A percentile compares a stretch with the other conserved stretches of the same genome.
Conservation (phyloP, 78 protist genomes). For the Blattamonas nauphoetae region DNA sequence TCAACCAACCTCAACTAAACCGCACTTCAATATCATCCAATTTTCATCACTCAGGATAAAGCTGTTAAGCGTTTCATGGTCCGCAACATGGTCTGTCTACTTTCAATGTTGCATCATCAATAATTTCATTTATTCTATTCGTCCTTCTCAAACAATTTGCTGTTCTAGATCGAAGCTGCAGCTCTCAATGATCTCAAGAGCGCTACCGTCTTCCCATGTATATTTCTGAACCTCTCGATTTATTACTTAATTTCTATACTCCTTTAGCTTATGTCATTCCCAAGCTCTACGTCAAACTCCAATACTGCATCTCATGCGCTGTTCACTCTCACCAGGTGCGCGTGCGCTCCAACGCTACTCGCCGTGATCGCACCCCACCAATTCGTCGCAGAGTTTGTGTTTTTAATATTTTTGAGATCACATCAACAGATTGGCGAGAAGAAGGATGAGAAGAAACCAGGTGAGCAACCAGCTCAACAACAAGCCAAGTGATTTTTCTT, state of each 20-base stretch:
- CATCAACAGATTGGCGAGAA: neutral
- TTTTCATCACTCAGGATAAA: constrained; percentile 57
- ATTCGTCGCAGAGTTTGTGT: constrained; percentile 18
- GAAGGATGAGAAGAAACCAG: neutral
- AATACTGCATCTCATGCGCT: constrained; percentile 95
- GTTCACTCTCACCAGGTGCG: constrained; percentile 87
- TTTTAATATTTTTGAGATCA: neutral
- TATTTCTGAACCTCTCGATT: neutral
- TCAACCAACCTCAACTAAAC: neutral
- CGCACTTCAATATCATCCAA: neutral
- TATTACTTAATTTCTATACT: neutral
- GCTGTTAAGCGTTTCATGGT: constrained; percentile 65
- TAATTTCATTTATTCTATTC: too few species aligned
- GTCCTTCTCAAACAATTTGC: too few species aligned
- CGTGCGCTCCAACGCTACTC: constrained; percentile 65
- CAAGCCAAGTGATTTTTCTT: too few species aligned
- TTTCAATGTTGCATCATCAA: too few species aligned
- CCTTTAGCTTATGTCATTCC: constrained; percentile 79
- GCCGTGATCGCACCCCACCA: constrained; percentile 60
- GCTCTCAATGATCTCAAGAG: constrained; percentile 76
- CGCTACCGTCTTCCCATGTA: constrained; percentile 65
- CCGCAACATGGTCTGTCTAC: constrained; percentile 89
- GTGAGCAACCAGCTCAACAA: too few species aligned
- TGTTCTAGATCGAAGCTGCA: constrained; percentile 83
- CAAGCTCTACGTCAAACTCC: constrained; percentile 83